Percentiles rank a stretch among this genome's conserved stretches.
Evolutionary conservation across 139 green algal species (phyloP).

Genomic region (Chlorella sp.): DNA sequence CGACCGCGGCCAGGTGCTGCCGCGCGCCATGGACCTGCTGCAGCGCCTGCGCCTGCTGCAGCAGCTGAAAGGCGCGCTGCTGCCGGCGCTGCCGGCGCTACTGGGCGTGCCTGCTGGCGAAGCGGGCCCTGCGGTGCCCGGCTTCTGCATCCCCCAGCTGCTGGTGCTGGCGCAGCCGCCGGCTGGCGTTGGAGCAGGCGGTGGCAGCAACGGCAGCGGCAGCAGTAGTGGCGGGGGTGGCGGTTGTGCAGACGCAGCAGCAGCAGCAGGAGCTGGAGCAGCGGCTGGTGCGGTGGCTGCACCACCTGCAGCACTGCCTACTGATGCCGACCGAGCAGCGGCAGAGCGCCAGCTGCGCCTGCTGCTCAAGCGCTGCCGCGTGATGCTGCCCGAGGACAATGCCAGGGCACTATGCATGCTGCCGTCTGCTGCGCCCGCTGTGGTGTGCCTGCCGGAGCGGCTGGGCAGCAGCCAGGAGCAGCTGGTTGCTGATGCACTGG

Average conservation of each 20-base stretch:
- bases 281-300: background rate
- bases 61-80: conserved; percentile 14
- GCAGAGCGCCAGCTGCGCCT: background rate
- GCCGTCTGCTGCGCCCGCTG: background rate
- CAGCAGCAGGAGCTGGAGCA: background rate
- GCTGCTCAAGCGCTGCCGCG: conserved; percentile 24
- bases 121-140: background rate
- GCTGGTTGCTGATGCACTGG: conserved; percentile 3
- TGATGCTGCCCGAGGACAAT: conserved; percentile 22
- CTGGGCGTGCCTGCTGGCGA: background rate
- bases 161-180: conserved; percentile 2
- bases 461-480: conserved; percentile 4
- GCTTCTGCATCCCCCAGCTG: conserved; percentile 15
- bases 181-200: too few relatives aligned
- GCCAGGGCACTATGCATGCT: conserved; percentile 16
- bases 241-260: background rate
- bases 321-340: background rate
- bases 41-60: conserved; percentile 9
- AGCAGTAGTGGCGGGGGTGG: background rate
- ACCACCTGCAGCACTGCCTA: background rate
- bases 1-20: background rate
- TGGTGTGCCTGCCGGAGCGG: conserved; percentile 15
- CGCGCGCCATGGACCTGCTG: background rate
- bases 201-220: background rate
- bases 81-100: conserved; percentile 7